phyloP scores from a whole-genome alignment of 768 basidiomycete genomes.

The Amanita subjunquillea region DNA sequence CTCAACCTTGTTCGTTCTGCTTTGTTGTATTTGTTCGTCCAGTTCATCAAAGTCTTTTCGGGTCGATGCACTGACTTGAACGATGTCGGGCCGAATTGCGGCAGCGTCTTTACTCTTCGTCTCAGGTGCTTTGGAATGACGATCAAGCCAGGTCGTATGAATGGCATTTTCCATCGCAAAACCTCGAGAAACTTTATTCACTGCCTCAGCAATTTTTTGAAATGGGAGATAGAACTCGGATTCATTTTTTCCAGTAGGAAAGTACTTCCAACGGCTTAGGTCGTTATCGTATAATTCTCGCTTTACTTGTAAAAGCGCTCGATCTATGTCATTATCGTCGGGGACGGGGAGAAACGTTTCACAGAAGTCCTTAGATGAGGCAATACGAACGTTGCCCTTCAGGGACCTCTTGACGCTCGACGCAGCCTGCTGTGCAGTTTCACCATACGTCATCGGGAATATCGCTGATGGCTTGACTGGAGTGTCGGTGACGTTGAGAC shows the following conservation, averaged over 20 bases:
- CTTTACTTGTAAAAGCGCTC: background rate
- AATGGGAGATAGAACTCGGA: background rate
- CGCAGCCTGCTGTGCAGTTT: background rate
- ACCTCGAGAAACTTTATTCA: background rate
- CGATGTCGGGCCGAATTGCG: background rate
- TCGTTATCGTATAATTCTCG: background rate
- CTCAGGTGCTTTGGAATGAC: background rate
- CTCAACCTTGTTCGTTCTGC: background rate
- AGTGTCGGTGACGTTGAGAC: background rate
- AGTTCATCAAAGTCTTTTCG: background rate
- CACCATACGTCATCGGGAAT: background rate
- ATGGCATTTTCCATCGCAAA: no score
- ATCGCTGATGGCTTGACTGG: background rate
- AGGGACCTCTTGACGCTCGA: background rate
- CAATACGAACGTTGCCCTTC: background rate
- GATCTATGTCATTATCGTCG: background rate
- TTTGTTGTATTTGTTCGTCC: background rate
- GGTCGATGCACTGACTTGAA: background rate
- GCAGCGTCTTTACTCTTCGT: background rate
- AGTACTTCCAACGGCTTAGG: background rate
- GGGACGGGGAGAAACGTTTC: background rate
- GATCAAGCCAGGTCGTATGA: background rate
- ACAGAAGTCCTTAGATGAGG: background rate
- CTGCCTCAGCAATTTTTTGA: background rate
- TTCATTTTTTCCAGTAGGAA: background rate